These are phyloP conservation scores for Arthroderma uncinatum DNA, from an alignment of 2,329 filamentous ascomycete species.

Conservation along the genomic window DNA sequence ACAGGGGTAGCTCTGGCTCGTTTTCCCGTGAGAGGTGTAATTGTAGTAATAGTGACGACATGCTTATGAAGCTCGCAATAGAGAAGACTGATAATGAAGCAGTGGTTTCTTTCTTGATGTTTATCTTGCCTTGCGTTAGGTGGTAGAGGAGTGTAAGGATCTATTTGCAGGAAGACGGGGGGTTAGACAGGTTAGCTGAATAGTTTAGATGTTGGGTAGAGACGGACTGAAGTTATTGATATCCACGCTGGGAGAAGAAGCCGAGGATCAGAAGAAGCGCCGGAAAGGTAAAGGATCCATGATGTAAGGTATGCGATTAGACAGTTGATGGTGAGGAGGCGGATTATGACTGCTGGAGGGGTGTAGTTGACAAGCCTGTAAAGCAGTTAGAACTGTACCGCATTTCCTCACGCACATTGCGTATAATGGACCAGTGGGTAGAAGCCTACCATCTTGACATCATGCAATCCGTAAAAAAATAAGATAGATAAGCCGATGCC, in stretches of 20 bases:
- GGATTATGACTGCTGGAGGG: constrained; percentile 63
- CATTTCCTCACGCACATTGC: no score
- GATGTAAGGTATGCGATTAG: constrained; percentile 66
- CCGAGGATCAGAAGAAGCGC: constrained; percentile 57
- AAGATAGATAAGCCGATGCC: constrained; percentile 65
- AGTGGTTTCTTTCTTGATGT: constrained; percentile 66
- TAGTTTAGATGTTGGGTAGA: not conserved
- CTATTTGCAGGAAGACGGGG: constrained; percentile 34
- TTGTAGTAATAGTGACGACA: constrained; percentile 57
- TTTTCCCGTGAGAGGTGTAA: constrained; percentile 52
- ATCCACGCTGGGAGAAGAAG: constrained; percentile 69
- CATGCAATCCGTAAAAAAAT: constrained; percentile 73
- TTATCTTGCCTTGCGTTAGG: constrained; percentile 65
- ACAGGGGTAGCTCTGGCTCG: constrained; percentile 50
- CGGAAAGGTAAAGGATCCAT: constrained; percentile 58
- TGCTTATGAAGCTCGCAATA: constrained; percentile 63
- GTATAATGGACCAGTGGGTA: constrained; percentile 2
- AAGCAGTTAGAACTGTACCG: constrained; percentile 4
- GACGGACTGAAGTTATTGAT: constrained; percentile 57
- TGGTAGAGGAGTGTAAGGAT: constrained; percentile 65
- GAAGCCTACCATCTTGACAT: constrained; percentile 63
- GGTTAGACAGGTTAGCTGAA: not conserved
- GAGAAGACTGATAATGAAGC: constrained; percentile 69
- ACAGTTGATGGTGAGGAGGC: constrained; percentile 62
- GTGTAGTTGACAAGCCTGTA: constrained; percentile 72